phyloP scores from a whole-genome alignment of 2,329 filamentous ascomycete species.

The Alternaria sp. region DNA sequence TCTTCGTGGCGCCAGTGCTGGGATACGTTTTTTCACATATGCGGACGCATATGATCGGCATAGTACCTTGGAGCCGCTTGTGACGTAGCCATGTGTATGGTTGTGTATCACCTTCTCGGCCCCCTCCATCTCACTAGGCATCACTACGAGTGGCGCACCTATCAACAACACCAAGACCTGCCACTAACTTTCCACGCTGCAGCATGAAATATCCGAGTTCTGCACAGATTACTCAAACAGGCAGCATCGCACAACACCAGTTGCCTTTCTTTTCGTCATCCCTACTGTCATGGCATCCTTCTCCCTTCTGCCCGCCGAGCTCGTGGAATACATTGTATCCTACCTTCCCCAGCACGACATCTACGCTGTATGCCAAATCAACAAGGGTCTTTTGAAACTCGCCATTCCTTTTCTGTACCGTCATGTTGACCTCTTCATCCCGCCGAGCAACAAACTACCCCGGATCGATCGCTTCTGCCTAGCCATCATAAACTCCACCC shows the following conservation, averaged over 20 bases:
- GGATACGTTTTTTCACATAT: constrained; percentile 3
- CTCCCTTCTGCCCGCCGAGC: constrained; percentile 31
- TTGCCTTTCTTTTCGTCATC: neutral
- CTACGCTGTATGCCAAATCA: constrained; percentile 23
- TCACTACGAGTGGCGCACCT: neutral
- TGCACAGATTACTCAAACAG: rapidly evolving
- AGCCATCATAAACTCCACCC: constrained; percentile 27
- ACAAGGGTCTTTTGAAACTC: constrained; percentile 23
- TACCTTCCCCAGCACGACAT: constrained; percentile 31
- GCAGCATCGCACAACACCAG: rapidly evolving
- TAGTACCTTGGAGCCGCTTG: neutral
- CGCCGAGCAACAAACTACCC: constrained; percentile 5
- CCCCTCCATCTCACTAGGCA: constrained; percentile 7
- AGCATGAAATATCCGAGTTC: neutral
- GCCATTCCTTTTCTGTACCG: constrained; percentile 33
- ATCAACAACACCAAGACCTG: neutral
- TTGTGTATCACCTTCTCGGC: neutral
- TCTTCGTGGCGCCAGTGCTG: neutral
- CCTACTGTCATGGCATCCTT: constrained; percentile 29
- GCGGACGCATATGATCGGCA: constrained; percentile 8
- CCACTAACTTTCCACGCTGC: neutral
- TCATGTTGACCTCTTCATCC: constrained; percentile 35
- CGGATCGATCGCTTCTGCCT: constrained; percentile 39
- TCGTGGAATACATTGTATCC: constrained; percentile 34
- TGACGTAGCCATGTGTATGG: neutral